These are phyloP conservation scores for Metschnikowia bowlesiae DNA, from an alignment of 805 yeast genomes.

Conservation along the genomic window DNA sequence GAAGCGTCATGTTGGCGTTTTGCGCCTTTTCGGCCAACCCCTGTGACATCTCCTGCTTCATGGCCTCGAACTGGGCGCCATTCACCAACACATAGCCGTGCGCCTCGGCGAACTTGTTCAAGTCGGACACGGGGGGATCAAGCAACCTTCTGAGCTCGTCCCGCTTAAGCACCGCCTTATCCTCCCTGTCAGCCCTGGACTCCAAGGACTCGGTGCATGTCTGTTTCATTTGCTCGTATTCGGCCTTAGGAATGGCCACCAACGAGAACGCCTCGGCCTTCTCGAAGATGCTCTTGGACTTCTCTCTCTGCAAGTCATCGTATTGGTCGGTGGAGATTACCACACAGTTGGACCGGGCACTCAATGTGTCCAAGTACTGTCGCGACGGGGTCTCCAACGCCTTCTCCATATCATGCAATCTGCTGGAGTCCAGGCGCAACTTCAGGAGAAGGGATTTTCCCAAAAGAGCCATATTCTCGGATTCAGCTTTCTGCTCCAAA, in stretches of 20 bases:
- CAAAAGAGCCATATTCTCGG: slow-evolving; percentile 14
- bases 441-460: slow-evolving; percentile 16
- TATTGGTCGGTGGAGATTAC: slow-evolving; percentile 5
- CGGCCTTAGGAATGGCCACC: slow-evolving; percentile 9
- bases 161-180: slow-evolving; percentile 6
- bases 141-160: slow-evolving; percentile 1
- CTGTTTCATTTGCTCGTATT: slow-evolving; percentile 5
- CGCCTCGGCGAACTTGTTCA: slow-evolving; percentile 7
- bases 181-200: slow-evolving; percentile 7
- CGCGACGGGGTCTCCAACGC: slow-evolving; percentile 9
- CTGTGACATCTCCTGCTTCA: slow-evolving; percentile 7
- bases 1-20: slow-evolving; percentile 5
- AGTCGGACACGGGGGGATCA: slow-evolving; percentile 5
- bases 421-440: slow-evolving; percentile 9
- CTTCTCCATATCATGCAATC: slow-evolving; percentile 1
- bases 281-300: slow-evolving; percentile 11
- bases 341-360: slow-evolving; percentile 6
- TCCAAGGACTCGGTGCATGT: slow-evolving; percentile 8
- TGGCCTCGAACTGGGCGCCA: slow-evolving; percentile 4
- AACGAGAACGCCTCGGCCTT: slow-evolving; percentile 10
- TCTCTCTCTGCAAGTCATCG: slow-evolving; percentile 4
- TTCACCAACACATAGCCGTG: slow-evolving; percentile 6
- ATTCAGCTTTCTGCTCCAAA: slow-evolving; percentile 16
- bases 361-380: slow-evolving; percentile 4
- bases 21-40: slow-evolving; percentile 10